Evolutionary conservation across 352 stramenopile species (phyloP), one percentile per base, ranked within the genome.

Genomic region (Globisporangium recalcitrans): DNA sequence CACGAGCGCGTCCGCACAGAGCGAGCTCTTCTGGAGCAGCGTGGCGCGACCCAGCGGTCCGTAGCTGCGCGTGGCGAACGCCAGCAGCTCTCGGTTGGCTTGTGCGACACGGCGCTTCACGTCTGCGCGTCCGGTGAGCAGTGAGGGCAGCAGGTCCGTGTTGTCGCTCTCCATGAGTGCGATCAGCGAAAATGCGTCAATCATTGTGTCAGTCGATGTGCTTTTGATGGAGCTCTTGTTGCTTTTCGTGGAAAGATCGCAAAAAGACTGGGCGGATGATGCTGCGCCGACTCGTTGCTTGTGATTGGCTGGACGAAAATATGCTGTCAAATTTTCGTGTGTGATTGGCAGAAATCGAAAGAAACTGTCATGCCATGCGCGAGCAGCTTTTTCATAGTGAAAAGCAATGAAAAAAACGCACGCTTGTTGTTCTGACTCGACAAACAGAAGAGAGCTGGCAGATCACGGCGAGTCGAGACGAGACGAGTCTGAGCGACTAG

Each of bases 21-120:
- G 65, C 47, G 58, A 61, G 44, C 81, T 90, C 32, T 77, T 69
- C 68, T 84, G 76, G 9, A 90, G 22, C 31, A 82, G 57, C 46
- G 79, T 82, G 6, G 71, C 47, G 21, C 60, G 65, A 0, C 80
- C 76, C 13, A 68, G 60, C 2, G 78, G 78, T 2, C 80, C 80
- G 34, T 77, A 85, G 69, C 74, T 85, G 16, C 67, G 68, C 16
- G n/a, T 24, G 4, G 77, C 70, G 9, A 81, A 52, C 32, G 44
- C 55, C 58, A 71, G 32, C 11, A 87, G 16, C 26, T 77, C 64
- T 14, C 24, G 58, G 51, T 64, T 75, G 31, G 78, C 69, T 16
- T 40, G 19, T 1, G 70, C 19, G 4, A 78, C 55, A 11, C 78
- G 69, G 34, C 67, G 64, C 63, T 78, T 76, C 4, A 70, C 70